phyloP scores from a whole-genome alignment of 2,329 filamentous ascomycete species.

The Alternaria sp. region DNA sequence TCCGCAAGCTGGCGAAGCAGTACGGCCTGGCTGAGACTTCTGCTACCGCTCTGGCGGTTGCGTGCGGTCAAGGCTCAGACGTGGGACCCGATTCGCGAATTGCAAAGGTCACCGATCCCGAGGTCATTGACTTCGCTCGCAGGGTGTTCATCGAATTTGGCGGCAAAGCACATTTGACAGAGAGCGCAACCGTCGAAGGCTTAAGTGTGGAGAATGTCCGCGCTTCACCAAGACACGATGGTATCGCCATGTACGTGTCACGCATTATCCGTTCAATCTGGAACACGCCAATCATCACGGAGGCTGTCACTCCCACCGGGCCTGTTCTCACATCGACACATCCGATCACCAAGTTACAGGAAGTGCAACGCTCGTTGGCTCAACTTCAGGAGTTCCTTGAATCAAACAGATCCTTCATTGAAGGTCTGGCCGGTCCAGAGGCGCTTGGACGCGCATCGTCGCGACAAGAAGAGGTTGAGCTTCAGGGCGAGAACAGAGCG shows the following conservation, averaged over 20 bases:
- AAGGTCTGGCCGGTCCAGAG: slow-evolving; percentile 89
- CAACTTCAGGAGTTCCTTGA: slow-evolving; percentile 81
- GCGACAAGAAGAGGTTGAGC: slow-evolving; percentile 87
- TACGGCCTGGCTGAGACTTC: slow-evolving; percentile 91
- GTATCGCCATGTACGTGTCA: slow-evolving; percentile 84
- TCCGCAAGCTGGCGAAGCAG: slow-evolving; percentile 80
- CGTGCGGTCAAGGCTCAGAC: slow-evolving; percentile 90
- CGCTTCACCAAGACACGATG: slow-evolving; percentile 87
- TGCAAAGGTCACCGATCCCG: slow-evolving; percentile 76
- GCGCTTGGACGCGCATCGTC: slow-evolving; percentile 78
- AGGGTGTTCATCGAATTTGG: slow-evolving; percentile 92
- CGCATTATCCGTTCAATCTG: slow-evolving; percentile 88
- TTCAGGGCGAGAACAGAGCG: slow-evolving; percentile 93
- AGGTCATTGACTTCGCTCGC: slow-evolving; percentile 83
- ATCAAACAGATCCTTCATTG: slow-evolving; percentile 88
- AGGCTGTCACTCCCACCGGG: slow-evolving; percentile 62
- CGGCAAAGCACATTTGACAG: slow-evolving; percentile 82
- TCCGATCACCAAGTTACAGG: slow-evolving; percentile 69
- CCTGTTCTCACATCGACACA: slow-evolving; percentile 72
- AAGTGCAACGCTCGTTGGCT: slow-evolving; percentile 81
- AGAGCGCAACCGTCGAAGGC: slow-evolving; percentile 70
- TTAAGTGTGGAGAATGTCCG: slow-evolving; percentile 80
- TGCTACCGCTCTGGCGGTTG: slow-evolving; percentile 89
- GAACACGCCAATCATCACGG: slow-evolving; percentile 75
- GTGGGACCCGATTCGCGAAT: slow-evolving; percentile 73